Conservation (phyloP, 345 rosid species). For the Arabis hirsuta region DNA sequence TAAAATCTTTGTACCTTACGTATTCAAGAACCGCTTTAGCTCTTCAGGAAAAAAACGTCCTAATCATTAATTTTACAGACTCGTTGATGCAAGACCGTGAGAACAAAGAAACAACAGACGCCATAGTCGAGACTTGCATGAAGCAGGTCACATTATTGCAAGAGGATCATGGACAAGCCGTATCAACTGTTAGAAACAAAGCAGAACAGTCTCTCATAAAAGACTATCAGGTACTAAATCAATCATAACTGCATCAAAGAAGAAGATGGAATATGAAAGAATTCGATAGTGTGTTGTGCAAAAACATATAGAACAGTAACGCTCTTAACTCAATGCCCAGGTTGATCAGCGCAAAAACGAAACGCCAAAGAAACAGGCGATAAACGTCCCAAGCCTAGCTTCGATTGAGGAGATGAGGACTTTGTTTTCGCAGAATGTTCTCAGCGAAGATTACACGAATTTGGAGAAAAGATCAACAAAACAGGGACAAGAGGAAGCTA, state of each 20-base stretch:
- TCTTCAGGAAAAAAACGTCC: neutral
- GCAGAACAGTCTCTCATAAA: slow-evolving; percentile 72
- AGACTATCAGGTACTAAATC: slow-evolving; percentile 69
- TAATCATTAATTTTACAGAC: slow-evolving; percentile 50
- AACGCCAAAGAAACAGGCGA: slow-evolving; percentile 58
- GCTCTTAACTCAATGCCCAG: slow-evolving; percentile 44
- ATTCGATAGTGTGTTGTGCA: neutral
- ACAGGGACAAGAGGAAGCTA: slow-evolving; percentile 54
- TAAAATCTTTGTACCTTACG: neutral
- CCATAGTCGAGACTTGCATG: slow-evolving; percentile 53
- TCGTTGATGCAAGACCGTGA: slow-evolving; percentile 58
- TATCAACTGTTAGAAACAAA: slow-evolving; percentile 59
- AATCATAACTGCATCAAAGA: slow-evolving; percentile 14
- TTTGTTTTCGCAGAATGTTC: slow-evolving; percentile 17
- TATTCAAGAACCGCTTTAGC: neutral
- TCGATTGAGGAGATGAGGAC: slow-evolving; percentile 77
- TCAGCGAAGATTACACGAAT: slow-evolving; percentile 35
- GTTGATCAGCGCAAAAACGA: slow-evolving; percentile 57
- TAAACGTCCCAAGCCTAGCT: slow-evolving; percentile 66
- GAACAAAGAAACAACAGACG: slow-evolving; percentile 60
- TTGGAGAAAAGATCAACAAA: slow-evolving; percentile 40
- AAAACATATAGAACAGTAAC: neutral
- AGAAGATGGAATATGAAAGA: neutral
- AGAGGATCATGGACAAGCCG: slow-evolving; percentile 63
- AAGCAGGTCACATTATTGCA: slow-evolving; percentile 59